Base-by-base conservation (phyloP, 129 eudicot species). In the Deinandra increscens region DNA sequence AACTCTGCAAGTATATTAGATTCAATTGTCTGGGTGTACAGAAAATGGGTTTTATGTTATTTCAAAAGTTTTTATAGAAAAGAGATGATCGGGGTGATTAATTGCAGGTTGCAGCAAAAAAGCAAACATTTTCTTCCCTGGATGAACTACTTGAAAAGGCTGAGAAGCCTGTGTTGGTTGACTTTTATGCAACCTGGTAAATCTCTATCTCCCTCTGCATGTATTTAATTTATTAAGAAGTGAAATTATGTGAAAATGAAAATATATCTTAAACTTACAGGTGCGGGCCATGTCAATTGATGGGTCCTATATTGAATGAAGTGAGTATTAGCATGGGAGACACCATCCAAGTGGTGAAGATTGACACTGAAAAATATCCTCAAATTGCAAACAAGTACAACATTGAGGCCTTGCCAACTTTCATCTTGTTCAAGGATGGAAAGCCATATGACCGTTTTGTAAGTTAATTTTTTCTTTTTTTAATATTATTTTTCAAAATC, bases 231-330 rank as follows among this genome's bases (percentile, higher is more conserved):
- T n/a, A 26, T 26, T 26, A 26, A 26, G 1, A 45, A 17, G 4
- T 54, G 4, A 19, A 8, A 9, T 20, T 6, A 7, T 6, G 37
- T 60, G 43, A 60, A 59, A 59, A 59, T 34, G 42, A 59, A 34
- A 9, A 1, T 12, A 12, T 10, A 15, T 23, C 18, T 7, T 38
- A 4, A 36, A 36, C 3, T 65, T 79, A 59, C 76, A 93, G 98
- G 98, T 93, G 98, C 60, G 98, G 98, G 64, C 98, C 98, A 64
- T 93, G 98, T 83, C 96, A 93, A 51, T 78, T 89, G 49, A 93
- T 93, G 98, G 95, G 72, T 76, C 98, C 98, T 36, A 72, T 93
- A 63, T 88, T 93, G 29, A 80, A 89, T n/a, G 82, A 89, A 83
- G 95, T 89, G 9, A 79, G 92, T 56, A 77, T 72, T 33, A 22